Base-by-base conservation (phyloP, 2,329 filamentous ascomycete species). In the Xylaria hypoxylon region DNA sequence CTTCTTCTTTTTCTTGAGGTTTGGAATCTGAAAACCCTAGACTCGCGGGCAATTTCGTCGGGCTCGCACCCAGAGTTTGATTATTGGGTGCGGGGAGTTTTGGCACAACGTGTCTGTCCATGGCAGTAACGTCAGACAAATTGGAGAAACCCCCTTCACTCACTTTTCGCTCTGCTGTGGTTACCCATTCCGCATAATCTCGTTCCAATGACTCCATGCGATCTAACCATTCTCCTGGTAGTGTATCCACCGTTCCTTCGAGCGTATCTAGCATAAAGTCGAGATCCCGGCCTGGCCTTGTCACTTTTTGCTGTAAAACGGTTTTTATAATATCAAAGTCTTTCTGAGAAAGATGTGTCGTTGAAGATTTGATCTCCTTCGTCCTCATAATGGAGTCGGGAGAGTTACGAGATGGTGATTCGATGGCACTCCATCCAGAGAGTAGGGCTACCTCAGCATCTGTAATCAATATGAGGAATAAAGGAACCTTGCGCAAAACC, bases 221-320 rank as follows among this genome's bases (percentile, higher is more conserved):
- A 73, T 97, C 93, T 62, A 98, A 88, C 96, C 95, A 99, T 31
- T 82, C 78, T 45, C 96, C 92, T 0, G 96, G 96, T 10, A 99
- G 82, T 0, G 91, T 93, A 74, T 99, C 96, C 48, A 91, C 85
- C 61, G 89, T 85, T 1, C 93, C 94, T 78, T 98, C 96, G 2
- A 98, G 84, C 35, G 88, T 86, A 78, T 99, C 94, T 15, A 99
- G 85, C 86, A 97, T 93, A 57, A 85, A 87, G 77, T 99, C 96
- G 68, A 98, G 84, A 44, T 89, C 86, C 53, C 86, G 86, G 0
- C 93, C 95, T 0, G 94, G 85, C 40, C 85, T 85, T 15, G 87
- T 83, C 38, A 97, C 88, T 71, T 91, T 92, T 35, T 86, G 81
- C 63, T 91, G 88, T 35, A 98, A 81, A 8, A 89, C 83, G 2